Conservation (phyloP, 2,329 filamentous ascomycete genomes). For the Verticillium nonalfalfae region DNA sequence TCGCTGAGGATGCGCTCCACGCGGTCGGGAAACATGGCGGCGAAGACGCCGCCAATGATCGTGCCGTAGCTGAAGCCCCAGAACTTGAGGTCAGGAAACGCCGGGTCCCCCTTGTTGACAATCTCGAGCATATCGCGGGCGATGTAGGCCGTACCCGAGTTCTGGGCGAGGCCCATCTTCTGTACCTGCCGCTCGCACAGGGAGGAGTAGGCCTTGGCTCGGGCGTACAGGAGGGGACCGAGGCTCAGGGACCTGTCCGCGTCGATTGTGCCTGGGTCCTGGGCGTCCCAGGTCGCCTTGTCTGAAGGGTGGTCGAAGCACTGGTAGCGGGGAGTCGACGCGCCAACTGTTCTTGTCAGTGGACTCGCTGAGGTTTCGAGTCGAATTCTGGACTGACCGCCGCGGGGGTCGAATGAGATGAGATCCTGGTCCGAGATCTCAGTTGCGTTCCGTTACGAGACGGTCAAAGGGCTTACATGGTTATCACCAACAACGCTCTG, state of each 20-base stretch:
- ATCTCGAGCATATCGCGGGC: conserved; percentile 43
- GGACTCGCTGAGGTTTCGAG: not conserved
- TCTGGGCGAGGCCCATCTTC: conserved; percentile 26
- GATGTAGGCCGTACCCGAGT: conserved; percentile 36
- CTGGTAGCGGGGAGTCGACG: conserved; percentile 41
- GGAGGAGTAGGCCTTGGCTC: conserved; percentile 32
- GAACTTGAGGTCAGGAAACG: conserved; percentile 36
- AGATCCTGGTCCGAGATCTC: conserved; percentile 29
- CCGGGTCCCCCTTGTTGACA: conserved; percentile 26
- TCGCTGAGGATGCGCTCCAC: conserved; percentile 45
- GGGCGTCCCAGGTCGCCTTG: conserved; percentile 33
- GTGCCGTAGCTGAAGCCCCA: conserved; percentile 53
- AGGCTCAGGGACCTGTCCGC: conserved; percentile 21
- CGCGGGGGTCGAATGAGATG: conserved; percentile 44
- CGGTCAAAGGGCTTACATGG: conserved; percentile 23
- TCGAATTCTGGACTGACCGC: conserved; percentile 21
- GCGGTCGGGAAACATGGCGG: conserved; percentile 42
- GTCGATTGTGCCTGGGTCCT: conserved; percentile 37
- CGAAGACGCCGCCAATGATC: conserved; percentile 44
- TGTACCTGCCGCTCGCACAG: conserved; percentile 33
- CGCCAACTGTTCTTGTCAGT: conserved; percentile 26
- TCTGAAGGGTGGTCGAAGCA: conserved; percentile 40
- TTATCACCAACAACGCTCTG: conserved; percentile 41
- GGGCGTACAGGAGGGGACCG: conserved; percentile 24
- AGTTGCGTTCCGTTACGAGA: not conserved